A percentile compares a stretch with the other conserved stretches of the same genome.
phyloP scores from a whole-genome alignment of 1,284 basidiomycete species.

The Leccinum huronense region DNA sequence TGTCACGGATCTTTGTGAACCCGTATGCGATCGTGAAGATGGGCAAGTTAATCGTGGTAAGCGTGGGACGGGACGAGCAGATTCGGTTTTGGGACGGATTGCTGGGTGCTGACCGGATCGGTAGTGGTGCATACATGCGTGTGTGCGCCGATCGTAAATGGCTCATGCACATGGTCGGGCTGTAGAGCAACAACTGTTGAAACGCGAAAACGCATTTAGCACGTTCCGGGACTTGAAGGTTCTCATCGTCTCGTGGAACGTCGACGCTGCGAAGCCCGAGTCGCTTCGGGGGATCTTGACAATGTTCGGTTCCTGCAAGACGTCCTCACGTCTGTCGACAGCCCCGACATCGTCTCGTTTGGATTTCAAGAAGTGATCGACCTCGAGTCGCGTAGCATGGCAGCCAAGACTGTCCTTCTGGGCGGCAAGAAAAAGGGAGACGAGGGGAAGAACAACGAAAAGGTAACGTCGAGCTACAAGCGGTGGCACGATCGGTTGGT shows the following conservation, averaged over 20 bases:
- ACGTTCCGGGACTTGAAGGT: conserved; percentile 75
- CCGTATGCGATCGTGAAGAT: conserved; percentile 66
- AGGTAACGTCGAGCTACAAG: conserved; percentile 82
- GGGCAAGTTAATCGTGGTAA: conserved; percentile 69
- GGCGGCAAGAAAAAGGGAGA: conserved; percentile 65
- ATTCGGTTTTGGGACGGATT: conserved; percentile 91
- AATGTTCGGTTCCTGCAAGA: conserved; percentile 76
- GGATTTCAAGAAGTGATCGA: conserved; percentile 97
- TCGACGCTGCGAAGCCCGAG: conserved; percentile 84
- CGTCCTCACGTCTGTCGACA: conserved; percentile 64
- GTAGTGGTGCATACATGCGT: conserved; percentile 43
- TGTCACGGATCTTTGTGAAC: conserved; percentile 72
- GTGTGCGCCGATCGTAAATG: conserved; percentile 1
- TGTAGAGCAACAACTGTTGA: conserved; percentile 73
- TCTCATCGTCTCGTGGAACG: conserved; percentile 92
- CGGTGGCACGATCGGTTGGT: conserved; percentile 85
- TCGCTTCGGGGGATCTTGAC: conserved; percentile 60
- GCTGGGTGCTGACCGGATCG: conserved; percentile 82
- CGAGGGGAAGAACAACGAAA: conserved; percentile 69
- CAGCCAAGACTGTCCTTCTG: conserved; percentile 85
- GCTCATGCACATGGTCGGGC: conserved; percentile 4
- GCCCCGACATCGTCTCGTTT: conserved; percentile 89
- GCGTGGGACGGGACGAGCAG: conserved; percentile 73
- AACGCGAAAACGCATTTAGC: conserved; percentile 77
- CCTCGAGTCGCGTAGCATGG: conserved; percentile 87